Percentiles rank a stretch among this genome's conserved stretches.
phyloP scores from a whole-genome alignment of 441 rosid genomes.

The Erodium trifolium region DNA sequence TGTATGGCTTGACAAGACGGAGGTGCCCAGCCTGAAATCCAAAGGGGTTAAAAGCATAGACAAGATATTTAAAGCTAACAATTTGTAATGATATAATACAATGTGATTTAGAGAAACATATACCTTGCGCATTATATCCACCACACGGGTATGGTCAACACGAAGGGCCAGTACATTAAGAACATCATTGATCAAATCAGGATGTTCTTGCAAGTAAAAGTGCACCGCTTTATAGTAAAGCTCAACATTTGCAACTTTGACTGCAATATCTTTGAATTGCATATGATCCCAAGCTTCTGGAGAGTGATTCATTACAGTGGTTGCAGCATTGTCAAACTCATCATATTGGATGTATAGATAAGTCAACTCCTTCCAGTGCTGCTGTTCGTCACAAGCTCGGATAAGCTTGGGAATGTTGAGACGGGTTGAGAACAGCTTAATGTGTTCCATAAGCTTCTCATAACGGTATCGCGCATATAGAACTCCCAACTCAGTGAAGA shows the following conservation, averaged over 20 bases:
- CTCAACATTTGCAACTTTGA: slow-evolving; percentile 96
- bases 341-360: slow-evolving; percentile 85
- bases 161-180: slow-evolving; percentile 91
- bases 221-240: slow-evolving; percentile 97
- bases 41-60: slow-evolving; percentile 7
- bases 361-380: slow-evolving; percentile 95
- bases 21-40: slow-evolving; percentile 88
- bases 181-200: slow-evolving; percentile 88
- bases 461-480: slow-evolving; percentile 95
- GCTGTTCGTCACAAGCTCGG: slow-evolving; percentile 98
- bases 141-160: slow-evolving; percentile 95
- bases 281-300: slow-evolving; percentile 99
- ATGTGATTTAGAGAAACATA: neutral
- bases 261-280: slow-evolving; percentile 93
- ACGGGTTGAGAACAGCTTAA: slow-evolving; percentile 92
- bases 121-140: slow-evolving; percentile 98
- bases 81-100: no score
- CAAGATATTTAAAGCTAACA: no score
- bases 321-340: slow-evolving; percentile 98
- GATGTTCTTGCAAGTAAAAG: slow-evolving; percentile 98
- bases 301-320: slow-evolving; percentile 98
- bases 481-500: slow-evolving; percentile 98
- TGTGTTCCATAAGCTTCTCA: slow-evolving; percentile 99
- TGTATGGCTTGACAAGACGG: slow-evolving; percentile 95
- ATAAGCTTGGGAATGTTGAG: slow-evolving; percentile 97